Percentiles rank a stretch among this genome's conserved stretches.
Conservation (phyloP, 2,329 filamentous ascomycete genomes). For the Venturia pyrina region DNA sequence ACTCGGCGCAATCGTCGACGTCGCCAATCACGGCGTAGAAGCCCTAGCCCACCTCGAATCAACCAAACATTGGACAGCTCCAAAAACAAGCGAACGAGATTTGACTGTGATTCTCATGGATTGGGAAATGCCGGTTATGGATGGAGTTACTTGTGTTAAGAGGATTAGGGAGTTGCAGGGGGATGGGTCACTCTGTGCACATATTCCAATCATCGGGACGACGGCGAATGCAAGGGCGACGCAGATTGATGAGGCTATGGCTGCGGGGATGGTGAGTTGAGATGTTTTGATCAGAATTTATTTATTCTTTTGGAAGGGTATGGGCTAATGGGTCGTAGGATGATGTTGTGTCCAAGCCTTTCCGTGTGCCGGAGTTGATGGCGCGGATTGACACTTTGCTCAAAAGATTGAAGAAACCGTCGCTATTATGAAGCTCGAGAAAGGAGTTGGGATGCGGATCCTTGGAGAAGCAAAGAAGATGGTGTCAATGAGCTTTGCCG, state of each 20-base stretch:
- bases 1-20: constrained; percentile 10
- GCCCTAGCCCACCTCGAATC: constrained; percentile 3
- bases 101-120: constrained; percentile 12
- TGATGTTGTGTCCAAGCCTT: constrained; percentile 22
- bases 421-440: neutral
- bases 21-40: constrained; percentile 12
- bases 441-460: too few relatives aligned
- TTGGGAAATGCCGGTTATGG: constrained; percentile 13
- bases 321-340: neutral
- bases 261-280: constrained; percentile 11
- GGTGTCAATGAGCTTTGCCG: too few relatives aligned
- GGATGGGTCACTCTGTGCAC: neutral
- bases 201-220: constrained; percentile 12
- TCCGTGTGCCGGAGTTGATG: constrained; percentile 22
- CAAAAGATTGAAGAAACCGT: neutral
- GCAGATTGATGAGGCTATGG: constrained; percentile 9
- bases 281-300: too few relatives aligned
- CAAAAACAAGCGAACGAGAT: neutral
- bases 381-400: neutral
- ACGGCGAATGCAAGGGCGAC: constrained; percentile 12
- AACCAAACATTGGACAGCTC: constrained; percentile 8
- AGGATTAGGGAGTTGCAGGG: constrained; percentile 10
- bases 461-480: too few relatives aligned
- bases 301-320: neutral
- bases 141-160: constrained; percentile 10